Evolutionary conservation across 306 rosid genomes (phyloP), one percentile per base, ranked within the genome.

Genomic region (Boehmeria nivea): DNA sequence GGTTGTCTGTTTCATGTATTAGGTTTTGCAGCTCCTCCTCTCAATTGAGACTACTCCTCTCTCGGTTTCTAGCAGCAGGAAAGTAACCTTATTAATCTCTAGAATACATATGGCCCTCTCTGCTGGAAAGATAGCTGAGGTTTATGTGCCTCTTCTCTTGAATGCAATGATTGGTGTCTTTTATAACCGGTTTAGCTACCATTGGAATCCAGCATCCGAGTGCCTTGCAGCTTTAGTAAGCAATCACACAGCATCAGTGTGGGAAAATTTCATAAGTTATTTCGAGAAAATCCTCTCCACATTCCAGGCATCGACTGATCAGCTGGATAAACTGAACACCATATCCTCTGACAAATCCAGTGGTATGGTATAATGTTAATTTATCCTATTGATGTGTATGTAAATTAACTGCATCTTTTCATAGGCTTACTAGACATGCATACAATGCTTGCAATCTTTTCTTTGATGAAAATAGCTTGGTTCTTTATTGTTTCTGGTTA

Each of bases 181-280:
- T 78, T 81, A 80, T 51, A 84, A 78, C 65, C 87, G 93, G 18
- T 91, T 91, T 76, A 84, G 81, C 67, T 13, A 61, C 61, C 62
- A 87, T 67, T 87, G 96, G 96, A 59, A 51, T 74, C 89, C 94
- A 58, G 79, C 76, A 44, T 75, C 79, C 43, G 95, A 87, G 64
- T 91, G 98, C 71, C 81, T 87, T 61, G 77, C 89, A 40, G 83
- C 81, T 60, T 69, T 87, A 73, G 34, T 87, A 50, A 74, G 81
- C 74, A 66, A 59, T 51, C 64, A 82, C 78, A 63, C 61, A 23
- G 55, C 43, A 43, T 70, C 60, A 44, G 85, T 78, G 51, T 84
- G 94, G 91, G 85, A 84, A 56, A 60, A 23, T 25, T 69, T 91
- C 42, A 24, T 80, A 39, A 33, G 7, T 47, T 76, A 77, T 76